Evolutionary conservation across 352 stramenopile genomes (phyloP), one percentile per base, ranked within the genome.

Genomic region (Pelagophyceae sp.): DNA sequence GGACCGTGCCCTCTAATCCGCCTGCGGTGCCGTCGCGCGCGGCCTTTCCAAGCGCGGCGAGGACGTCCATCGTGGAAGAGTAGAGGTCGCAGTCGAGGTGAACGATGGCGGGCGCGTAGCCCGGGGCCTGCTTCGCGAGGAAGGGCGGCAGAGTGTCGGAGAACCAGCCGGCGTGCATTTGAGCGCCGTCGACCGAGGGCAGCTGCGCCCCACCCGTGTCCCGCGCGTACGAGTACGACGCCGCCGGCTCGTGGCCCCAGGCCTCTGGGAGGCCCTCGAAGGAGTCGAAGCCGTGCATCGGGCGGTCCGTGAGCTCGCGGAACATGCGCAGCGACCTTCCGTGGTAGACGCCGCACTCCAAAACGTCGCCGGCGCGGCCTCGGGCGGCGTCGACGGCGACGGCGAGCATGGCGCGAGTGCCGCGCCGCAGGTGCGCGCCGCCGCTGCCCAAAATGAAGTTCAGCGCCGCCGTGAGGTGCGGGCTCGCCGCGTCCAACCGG

Each of bases 271-370:
- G 76, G 64, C 87, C 87, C 1, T 84, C 89, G 77, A 91, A 91
- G 3, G 85, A 90, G 81, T 91, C 87, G 84, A 91, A 91, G 60
- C 87, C 85, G 80, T 91, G 82, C n/a, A n/a, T n/a, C n/a, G n/a
- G n/a, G n/a, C n/a, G n/a, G n/a, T n/a, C n/a, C n/a, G n/a, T n/a
- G 64, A 90, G 84, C 29, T 75, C 61, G 75, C 88, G 82, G 0
- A 85, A 85, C 83, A 91, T 87, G 31, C 87, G 79, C 29, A 89
- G 77, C 61, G 78, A 85, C 15, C 86, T 79, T 29, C 87, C 86
- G 25, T 78, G 83, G n/a, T 83, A 84, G 0, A 90, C 85, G 32
- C 87, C 87, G 79, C 90, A 91, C 78, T 91, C 87, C 65, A 89
- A 81, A 15, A 91, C 70, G 74, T 83, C 85, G 37, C 80, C 80